phyloP scores from a whole-genome alignment of 208 protist species.

The Trypanosomatidae sp. region DNA sequence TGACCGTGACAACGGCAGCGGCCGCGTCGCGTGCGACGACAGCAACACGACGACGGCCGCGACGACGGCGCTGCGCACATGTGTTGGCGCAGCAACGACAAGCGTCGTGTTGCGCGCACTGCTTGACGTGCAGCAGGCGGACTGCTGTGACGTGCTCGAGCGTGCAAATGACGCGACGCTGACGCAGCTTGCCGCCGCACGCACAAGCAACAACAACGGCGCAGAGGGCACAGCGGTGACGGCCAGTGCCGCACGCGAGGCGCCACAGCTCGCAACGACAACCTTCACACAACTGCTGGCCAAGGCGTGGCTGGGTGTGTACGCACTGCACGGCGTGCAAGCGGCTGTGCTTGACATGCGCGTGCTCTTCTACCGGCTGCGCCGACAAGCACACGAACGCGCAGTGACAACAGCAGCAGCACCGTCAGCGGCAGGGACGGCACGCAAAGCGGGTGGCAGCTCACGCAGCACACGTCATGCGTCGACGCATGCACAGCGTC shows the following conservation, averaged over 20 bases:
- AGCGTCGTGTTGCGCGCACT: constrained; percentile 5
- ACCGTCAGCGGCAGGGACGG: no score
- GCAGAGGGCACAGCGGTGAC: background rate
- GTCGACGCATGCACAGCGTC: no score
- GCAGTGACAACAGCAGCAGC: no score
- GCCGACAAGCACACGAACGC: no score
- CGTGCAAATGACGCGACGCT: background rate
- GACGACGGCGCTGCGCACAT: background rate
- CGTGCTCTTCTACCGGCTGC: constrained; percentile 19
- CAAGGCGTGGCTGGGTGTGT: constrained; percentile 27
- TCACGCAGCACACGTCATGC: no score
- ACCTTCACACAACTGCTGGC: constrained; percentile 17
- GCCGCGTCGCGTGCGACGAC: no score
- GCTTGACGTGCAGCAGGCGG: background rate
- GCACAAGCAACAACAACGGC: no score
- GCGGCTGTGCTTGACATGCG: constrained; percentile 37
- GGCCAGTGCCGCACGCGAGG: no score
- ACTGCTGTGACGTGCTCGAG: constrained; percentile 1
- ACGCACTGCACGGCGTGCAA: constrained; percentile 24
- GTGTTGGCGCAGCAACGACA: constrained; percentile 3
- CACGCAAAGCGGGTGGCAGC: no score
- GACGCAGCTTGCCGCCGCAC: background rate
- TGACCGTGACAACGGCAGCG: no score
- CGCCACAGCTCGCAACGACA: constrained; percentile 5
- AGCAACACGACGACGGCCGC: background rate